These are phyloP conservation scores for Yarrowia yakushimensis DNA, from an alignment of 805 yeast species.

Conservation along the genomic window DNA sequence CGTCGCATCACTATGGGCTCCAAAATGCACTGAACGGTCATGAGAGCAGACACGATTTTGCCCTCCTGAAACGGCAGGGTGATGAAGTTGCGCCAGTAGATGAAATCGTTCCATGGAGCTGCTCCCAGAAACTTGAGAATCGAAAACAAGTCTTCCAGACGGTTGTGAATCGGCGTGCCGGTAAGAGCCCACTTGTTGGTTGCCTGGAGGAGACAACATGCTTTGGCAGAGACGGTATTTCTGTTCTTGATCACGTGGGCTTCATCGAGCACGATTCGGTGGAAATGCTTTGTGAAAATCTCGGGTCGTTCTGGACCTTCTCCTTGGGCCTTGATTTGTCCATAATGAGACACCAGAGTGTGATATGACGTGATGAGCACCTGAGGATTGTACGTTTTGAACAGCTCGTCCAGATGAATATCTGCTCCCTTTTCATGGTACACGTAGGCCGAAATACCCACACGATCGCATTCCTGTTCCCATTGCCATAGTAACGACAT, in stretches of 20 bases:
- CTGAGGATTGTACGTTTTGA: constrained; percentile 51
- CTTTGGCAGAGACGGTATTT: constrained; percentile 71
- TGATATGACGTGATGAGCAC: constrained; percentile 85
- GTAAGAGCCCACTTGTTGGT: constrained; percentile 79
- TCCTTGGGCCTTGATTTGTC: constrained; percentile 39
- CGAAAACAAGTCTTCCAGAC: constrained; percentile 82
- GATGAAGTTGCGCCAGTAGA: constrained; percentile 84
- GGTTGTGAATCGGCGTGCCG: constrained; percentile 89
- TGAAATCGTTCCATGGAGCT: constrained; percentile 87
- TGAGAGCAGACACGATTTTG: constrained; percentile 67
- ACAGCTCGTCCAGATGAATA: constrained; percentile 49
- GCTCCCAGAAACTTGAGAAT: constrained; percentile 66
- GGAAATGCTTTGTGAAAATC: constrained; percentile 66
- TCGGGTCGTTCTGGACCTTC: constrained; percentile 3
- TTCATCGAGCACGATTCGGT: constrained; percentile 79
- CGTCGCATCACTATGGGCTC: constrained; percentile 81
- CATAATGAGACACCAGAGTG: constrained; percentile 73
- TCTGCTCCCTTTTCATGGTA: constrained; percentile 69
- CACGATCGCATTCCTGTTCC: constrained; percentile 58
- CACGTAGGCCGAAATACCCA: constrained; percentile 40
- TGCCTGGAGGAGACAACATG: constrained; percentile 64
- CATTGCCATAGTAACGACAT: constrained; percentile 90
- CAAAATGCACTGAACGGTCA: constrained; percentile 77
- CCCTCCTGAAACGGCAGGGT: constrained; percentile 78
- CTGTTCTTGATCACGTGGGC: constrained; percentile 86